These are phyloP conservation scores for Pyrenopolyporus hunteri DNA, from an alignment of 495 filamentous ascomycete genomes.

Conservation along the genomic window DNA sequence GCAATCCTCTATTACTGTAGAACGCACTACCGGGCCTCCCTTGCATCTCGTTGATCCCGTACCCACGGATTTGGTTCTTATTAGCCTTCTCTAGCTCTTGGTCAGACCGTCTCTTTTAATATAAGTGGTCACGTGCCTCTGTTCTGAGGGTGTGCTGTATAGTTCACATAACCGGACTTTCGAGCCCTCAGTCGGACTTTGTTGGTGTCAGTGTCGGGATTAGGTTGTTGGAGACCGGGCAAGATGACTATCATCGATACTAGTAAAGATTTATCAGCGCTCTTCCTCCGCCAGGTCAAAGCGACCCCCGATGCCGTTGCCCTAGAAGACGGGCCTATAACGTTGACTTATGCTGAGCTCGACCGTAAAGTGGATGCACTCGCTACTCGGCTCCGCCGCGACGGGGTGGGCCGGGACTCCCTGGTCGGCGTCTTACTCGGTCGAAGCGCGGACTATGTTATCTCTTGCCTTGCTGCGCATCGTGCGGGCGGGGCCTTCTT, in stretches of 20 bases:
- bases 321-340: conserved; percentile 62
- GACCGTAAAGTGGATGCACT: conserved; percentile 62
- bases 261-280: conserved; percentile 65
- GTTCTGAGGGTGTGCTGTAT: conserved; percentile 1
- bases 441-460: conserved; percentile 71
- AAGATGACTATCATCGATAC: conserved; percentile 65
- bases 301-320: conserved; percentile 65
- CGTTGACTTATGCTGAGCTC: conserved; percentile 66
- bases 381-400: conserved; percentile 57
- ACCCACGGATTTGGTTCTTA: conserved; percentile 7
- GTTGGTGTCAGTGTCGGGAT: neutral
- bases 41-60: conserved; percentile 3
- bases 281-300: conserved; percentile 63
- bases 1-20: conserved; percentile 1
- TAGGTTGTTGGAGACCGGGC: conserved; percentile 8
- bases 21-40: neutral
- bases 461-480: conserved; percentile 69
- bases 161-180: conserved; percentile 1
- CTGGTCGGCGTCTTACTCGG: conserved; percentile 70
- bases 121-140: conserved; percentile 28
- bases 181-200: neutral
- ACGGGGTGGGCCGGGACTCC: conserved; percentile 64
- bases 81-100: conserved; percentile 12
- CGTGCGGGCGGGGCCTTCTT: conserved; percentile 74
- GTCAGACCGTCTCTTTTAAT: neutral